Base-by-base conservation (phyloP, 768 basidiomycete genomes). In the Podaxis sp. region DNA sequence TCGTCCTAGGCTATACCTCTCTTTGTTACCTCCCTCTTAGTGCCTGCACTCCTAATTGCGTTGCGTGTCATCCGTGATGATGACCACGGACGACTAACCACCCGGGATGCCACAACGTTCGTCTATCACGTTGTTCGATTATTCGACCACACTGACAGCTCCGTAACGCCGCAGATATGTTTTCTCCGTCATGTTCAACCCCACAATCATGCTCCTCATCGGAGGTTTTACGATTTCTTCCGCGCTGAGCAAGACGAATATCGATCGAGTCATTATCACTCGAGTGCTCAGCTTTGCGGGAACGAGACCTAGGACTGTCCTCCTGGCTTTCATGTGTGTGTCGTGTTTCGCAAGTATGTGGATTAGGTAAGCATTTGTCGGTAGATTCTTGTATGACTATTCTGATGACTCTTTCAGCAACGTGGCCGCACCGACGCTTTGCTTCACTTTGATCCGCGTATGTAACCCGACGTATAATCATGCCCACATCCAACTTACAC, bases 281-380 rank as follows among this genome's bases (percentile, higher is more conserved):
- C 85, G 91, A 30, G 87, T 99, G 46, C 83, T 99, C 57, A 90
- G 88, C 70, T 80, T 98, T 56, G 97, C 97, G 6, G 96, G 97
- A 4, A 89, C 93, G 11, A 83, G 83, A 59, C 97, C 96, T 2
- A 87, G 85, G 64, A 89, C 84, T 0, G 96, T 99, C 3, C 78
- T 99, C 7, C 83, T 99, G 50, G 89, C 94, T 0, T 93, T 98
- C 73, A 99, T 99, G 97, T 87, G 81, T 49, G 95, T 99, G 17
- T 91, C 95, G 2, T 98, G 95, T 71, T 99, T 99, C 72, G 95
- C 96, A 2, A 95, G 93, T 75, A 99, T 99, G 96, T 99, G 95
- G 97, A 99, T 99, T 70, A 95, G 91, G 90, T 89, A 60, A 50
- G 75, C 66, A 41, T 36, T 46, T 52, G 3, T 38, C 53, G 44